phyloP scores from a whole-genome alignment of 176 grass and related monocot species.

The Lolium multiflorum region DNA sequence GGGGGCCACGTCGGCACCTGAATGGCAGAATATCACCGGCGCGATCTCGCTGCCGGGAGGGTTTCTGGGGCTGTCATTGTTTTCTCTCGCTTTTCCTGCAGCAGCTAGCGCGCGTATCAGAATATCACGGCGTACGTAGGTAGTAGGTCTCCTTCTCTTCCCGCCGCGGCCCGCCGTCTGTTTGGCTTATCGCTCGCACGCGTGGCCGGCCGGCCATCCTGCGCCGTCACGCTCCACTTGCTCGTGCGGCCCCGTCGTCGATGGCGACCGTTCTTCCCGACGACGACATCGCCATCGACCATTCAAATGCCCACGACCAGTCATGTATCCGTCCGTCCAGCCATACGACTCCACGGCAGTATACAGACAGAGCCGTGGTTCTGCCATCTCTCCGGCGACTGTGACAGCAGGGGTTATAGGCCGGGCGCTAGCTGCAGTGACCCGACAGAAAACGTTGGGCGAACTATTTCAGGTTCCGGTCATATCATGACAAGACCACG shows the following conservation, averaged over 20 bases:
- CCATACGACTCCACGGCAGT: slow-evolving; percentile 19
- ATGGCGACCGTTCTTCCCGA: slow-evolving; percentile 48
- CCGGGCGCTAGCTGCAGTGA: neutral
- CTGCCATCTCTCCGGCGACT: neutral
- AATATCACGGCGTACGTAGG: slow-evolving; percentile 41
- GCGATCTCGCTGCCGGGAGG: slow-evolving; percentile 25
- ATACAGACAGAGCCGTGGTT: neutral
- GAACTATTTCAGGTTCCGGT: slow-evolving; percentile 50
- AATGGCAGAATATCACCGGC: neutral
- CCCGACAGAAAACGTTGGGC: slow-evolving; percentile 46
- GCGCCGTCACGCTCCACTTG: slow-evolving; percentile 47
- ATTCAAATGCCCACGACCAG: slow-evolving; percentile 41
- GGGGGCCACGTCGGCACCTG: slow-evolving; percentile 46
- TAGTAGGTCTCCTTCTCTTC: neutral
- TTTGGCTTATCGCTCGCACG: slow-evolving; percentile 55
- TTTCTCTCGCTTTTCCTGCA: neutral
- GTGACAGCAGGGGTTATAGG: neutral
- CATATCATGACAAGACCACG: slow-evolving; percentile 17
- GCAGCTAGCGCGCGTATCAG: slow-evolving; percentile 21
- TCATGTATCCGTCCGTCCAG: slow-evolving; percentile 22
- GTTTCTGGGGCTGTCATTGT: neutral
- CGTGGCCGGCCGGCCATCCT: slow-evolving; percentile 12
- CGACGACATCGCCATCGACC: slow-evolving; percentile 50
- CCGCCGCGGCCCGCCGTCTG: slow-evolving; percentile 22
- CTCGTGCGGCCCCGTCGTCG: slow-evolving; percentile 1